Base-by-base conservation (phyloP, 495 filamentous ascomycete genomes). In the Chlorociboria aeruginascens region DNA sequence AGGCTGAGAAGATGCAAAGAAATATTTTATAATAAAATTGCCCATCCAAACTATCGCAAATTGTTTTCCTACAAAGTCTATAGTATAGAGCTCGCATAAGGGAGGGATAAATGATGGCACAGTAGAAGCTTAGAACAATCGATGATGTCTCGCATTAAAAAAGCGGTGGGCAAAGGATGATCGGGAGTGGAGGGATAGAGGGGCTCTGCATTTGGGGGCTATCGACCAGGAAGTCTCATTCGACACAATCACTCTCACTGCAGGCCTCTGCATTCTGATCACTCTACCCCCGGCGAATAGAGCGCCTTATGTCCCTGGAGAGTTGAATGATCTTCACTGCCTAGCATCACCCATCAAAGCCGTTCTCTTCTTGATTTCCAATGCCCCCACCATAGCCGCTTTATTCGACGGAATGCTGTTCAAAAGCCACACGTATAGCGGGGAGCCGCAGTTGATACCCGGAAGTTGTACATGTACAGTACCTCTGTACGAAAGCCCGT, bases 261-360 rank as follows among this genome's bases (percentile, higher is more conserved):
- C 20, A 25, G 4, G 2, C 20, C 20, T 25, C 20, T 25, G 8
- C 14, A 31, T 12, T 17, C 20, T 48, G 42, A 12, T 35, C 52
- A 39, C 38, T 39, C 41, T 20, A 29, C 34, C 40, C 48, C 43
- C 43, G 43, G 29, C 54, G 54, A 57, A 57, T 57, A 50, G 35
- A 33, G 44, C 10, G 38, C 32, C 32, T n/a, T 3, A 32, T 9
- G 54, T 57, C 29, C 54, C 54, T 57, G 54, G 42, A 52, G 44
- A 45, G 13, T 49, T 31, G 14, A 29, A 48, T 41, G 54, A 57
- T 50, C 50, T 53, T 32, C 49, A 52, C 49, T 43, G 49, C 53
- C 44, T 48, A 17, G 20, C 4, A 11, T 37, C 37, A 34, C 1
- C 16, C 6, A 13, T 28, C 10, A 29, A 37, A 11, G 9, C 11